A percentile compares a stretch with the other conserved stretches of the same genome.
Evolutionary conservation across 257 asterid species (phyloP).

Genomic region (Eucommia ulmoides): DNA sequence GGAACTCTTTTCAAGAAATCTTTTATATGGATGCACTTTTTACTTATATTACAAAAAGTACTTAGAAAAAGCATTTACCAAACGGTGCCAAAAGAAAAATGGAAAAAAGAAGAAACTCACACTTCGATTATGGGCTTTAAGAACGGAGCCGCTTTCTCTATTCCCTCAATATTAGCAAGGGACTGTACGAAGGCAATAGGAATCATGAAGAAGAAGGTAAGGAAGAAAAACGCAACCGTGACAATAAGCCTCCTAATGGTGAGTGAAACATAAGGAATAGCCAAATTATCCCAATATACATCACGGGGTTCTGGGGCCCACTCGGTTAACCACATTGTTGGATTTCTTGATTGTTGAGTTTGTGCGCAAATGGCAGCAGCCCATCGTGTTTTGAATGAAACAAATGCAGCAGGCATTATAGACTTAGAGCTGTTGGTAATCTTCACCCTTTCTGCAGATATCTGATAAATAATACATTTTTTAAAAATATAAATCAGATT

Average conservation of each 20-base stretch:
- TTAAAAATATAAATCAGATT: too few species aligned
- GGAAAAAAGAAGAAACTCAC: conserved; percentile 34
- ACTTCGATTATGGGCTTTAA: conserved; percentile 51
- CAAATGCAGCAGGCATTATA: conserved; percentile 85
- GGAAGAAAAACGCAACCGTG: conserved; percentile 76
- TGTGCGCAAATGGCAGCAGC: conserved; percentile 99
- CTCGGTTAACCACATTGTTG: conserved; percentile 93
- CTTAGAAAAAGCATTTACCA: too few species aligned
- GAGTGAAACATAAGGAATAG: conserved; percentile 82
- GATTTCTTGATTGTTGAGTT: conserved; percentile 81
- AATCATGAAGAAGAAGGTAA: conserved; percentile 83
- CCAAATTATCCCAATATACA: conserved; percentile 73
- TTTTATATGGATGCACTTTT: too few species aligned
- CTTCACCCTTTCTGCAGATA: conserved; percentile 58
- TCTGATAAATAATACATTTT: too few species aligned
- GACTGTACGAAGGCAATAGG: conserved; percentile 86
- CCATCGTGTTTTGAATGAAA: conserved; percentile 85
- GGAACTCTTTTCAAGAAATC: too few species aligned
- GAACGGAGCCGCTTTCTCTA: conserved; percentile 43
- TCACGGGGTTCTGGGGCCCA: conserved; percentile 99
- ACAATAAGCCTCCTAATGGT: conserved; percentile 62
- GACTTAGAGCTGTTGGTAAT: conserved; percentile 53
- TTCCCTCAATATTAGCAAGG: conserved; percentile 70
- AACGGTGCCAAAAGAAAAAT: too few species aligned
- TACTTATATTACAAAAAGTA: too few species aligned